Conservation (phyloP, 2,329 filamentous ascomycete genomes). For the Penicillium sp. region DNA sequence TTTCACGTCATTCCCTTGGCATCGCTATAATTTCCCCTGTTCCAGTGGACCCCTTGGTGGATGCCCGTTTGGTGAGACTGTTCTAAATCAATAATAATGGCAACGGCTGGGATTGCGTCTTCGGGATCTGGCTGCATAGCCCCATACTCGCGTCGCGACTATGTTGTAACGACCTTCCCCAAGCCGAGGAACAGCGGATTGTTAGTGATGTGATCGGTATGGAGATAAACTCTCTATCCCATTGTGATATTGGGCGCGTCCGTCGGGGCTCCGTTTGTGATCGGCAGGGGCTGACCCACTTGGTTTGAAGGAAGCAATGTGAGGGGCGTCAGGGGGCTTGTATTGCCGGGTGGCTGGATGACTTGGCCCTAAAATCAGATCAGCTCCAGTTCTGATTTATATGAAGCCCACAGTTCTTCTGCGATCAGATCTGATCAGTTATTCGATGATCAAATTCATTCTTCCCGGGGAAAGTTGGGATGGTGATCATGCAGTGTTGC, state of each 20-base stretch:
- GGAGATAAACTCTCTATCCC: conserved; percentile 3
- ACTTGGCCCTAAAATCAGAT: neutral
- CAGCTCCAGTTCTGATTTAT: neutral
- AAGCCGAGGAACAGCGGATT: neutral
- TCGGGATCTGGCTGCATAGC: neutral
- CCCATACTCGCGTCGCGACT: neutral
- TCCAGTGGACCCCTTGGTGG: conserved; percentile 2
- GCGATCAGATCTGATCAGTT: neutral
- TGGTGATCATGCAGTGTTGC: neutral
- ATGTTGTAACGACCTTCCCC: neutral
- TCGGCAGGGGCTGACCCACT: conserved; percentile 23
- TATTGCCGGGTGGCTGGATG: conserved; percentile 3
- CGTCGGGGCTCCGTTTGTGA: conserved; percentile 12
- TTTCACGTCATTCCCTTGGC: conserved; percentile 7
- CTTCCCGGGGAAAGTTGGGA: neutral
- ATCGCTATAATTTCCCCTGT: neutral
- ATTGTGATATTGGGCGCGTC: conserved; percentile 8
- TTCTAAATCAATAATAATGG: neutral
- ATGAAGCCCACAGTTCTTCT: neutral
- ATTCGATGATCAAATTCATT: neutral
- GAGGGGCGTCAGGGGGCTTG: conserved; percentile 2
- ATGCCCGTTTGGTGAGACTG: neutral
- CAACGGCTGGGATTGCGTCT: neutral
- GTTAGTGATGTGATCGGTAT: conserved; percentile 21
- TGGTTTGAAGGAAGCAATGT: conserved; percentile 4